A percentile compares a stretch with the other conserved stretches of the same genome.
Evolutionary conservation across 768 basidiomycete genomes (phyloP).

Genomic region (Mycena rebaudengoi): DNA sequence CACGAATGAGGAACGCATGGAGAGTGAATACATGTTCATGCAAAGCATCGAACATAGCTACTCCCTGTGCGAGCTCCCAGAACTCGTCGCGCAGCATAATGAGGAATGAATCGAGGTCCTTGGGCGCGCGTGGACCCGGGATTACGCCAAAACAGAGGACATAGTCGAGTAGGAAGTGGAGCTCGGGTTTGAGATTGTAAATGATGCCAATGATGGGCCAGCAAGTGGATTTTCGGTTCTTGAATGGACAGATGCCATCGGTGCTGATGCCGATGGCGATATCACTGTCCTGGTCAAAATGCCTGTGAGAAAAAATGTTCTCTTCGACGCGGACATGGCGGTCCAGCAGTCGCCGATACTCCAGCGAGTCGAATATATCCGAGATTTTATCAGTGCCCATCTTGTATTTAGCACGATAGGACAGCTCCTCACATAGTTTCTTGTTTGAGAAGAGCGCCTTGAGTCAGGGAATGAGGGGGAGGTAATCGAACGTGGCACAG

Average conservation of each 20-base stretch:
- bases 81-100: conserved; percentile 46
- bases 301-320: conserved; percentile 28
- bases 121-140: conserved; percentile 46
- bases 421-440: conserved; percentile 29
- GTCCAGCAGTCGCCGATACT: conserved; percentile 35
- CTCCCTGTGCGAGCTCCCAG: conserved; percentile 39
- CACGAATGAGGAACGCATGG: background rate
- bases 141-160: conserved; percentile 50
- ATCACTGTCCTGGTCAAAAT: conserved; percentile 45
- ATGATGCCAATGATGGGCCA: conserved; percentile 45
- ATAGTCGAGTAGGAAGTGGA: conserved; percentile 39
- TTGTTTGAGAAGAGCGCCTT: conserved; percentile 31
- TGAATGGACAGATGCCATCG: conserved; percentile 48
- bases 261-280: conserved; percentile 48
- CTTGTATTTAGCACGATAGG: conserved; percentile 32
- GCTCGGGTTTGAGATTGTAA: conserved; percentile 48
- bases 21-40: background rate
- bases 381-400: conserved; percentile 18
- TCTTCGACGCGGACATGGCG: conserved; percentile 36
- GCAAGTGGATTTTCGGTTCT: conserved; percentile 31
- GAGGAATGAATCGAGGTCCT: conserved; percentile 48
- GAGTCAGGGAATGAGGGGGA: conserved; percentile 51
- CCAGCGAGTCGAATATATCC: conserved; percentile 44
- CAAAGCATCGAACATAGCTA: conserved; percentile 37
- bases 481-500: conserved; percentile 41